Base-by-base conservation (phyloP, 1,284 basidiomycete genomes). In the Ceratobasidium sp. region DNA sequence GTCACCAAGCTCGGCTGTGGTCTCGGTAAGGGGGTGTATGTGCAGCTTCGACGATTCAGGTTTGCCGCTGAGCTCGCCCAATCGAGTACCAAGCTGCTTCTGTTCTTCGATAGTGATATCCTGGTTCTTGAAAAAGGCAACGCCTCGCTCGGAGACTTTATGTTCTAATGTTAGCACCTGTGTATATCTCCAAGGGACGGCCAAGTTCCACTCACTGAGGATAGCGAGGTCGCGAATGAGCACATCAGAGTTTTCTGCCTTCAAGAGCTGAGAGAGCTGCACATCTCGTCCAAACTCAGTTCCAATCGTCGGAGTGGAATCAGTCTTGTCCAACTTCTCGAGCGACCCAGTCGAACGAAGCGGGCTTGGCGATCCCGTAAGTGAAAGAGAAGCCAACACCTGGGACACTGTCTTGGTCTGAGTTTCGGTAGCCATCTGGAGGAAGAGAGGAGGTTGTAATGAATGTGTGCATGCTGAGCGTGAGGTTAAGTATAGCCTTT, bases 81-180 rank as follows among this genome's bases (percentile, higher is more conserved):
- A 79, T 28, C 83, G 81, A 43, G 83, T 79, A 9, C 82, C 84
- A 43, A 89, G 82, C 52, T 78, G 75, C 73, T 83, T 83, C 77
- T 87, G 84, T 67, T 87, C 81, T 8, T 82, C 80, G 9, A 85
- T 76, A 2, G 81, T 81, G 64, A 87, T 74, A 50, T 84, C 82
- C 76, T 88, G 90, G 32, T 85, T 82, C 23, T 86, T 84, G 85
- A 93, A 91, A 82, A 92, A 91, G 32, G 90, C 89, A 57, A 92
- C 91, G 13, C 90, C 89, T 47, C 90, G 87, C 73, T 90, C 86
- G 1, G 89, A 87, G 72, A 91, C 82, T 71, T 77, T 52, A 14
- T 63, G 44, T 41, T 73, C 66, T 35, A 76, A 74, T 72, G 62
- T 47, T 30, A 47, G 43, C n/a, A 44, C 2, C 23, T 21, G n/a